A percentile compares a stretch with the other conserved stretches of the same genome.
Conservation (phyloP, 2,329 filamentous ascomycete species). For the Diatrype stigma region DNA sequence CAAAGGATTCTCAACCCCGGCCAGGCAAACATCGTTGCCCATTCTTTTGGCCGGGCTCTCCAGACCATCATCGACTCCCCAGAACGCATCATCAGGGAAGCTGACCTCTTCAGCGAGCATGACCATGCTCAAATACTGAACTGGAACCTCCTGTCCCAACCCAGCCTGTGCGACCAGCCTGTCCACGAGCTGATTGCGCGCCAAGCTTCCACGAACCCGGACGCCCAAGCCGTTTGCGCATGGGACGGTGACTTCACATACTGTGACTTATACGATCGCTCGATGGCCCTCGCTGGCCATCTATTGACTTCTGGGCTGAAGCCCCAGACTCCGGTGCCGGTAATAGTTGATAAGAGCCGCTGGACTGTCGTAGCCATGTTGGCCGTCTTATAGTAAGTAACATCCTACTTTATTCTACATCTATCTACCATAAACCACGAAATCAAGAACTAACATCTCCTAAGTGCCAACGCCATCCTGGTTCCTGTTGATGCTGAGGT, state of each 20-base stretch:
- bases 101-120: conserved; percentile 51
- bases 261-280: conserved; percentile 21
- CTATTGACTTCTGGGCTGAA: conserved; percentile 23
- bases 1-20: conserved; percentile 38
- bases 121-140: conserved; percentile 51
- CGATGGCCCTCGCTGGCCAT: conserved; percentile 26
- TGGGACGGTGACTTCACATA: conserved; percentile 29
- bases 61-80: conserved; percentile 40
- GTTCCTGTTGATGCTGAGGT: conserved; percentile 46
- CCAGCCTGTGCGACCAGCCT: conserved; percentile 36
- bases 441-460: conserved; percentile 2
- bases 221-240: conserved; percentile 29
- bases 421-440: neutral
- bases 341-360: conserved; percentile 66
- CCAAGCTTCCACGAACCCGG: conserved; percentile 34
- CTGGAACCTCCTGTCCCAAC: conserved; percentile 44
- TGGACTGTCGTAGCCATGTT: conserved; percentile 67
- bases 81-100: conserved; percentile 36
- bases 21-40: conserved; percentile 45
- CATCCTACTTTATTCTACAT: conserved; percentile 42
- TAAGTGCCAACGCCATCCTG: conserved; percentile 44
- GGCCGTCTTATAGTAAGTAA: conserved; percentile 60
- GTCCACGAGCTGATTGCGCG: conserved; percentile 42
- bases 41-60: conserved; percentile 50
- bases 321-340: conserved; percentile 47